phyloP scores from a whole-genome alignment of 495 filamentous ascomycete species.

The Aspergillus coremiiformis region DNA sequence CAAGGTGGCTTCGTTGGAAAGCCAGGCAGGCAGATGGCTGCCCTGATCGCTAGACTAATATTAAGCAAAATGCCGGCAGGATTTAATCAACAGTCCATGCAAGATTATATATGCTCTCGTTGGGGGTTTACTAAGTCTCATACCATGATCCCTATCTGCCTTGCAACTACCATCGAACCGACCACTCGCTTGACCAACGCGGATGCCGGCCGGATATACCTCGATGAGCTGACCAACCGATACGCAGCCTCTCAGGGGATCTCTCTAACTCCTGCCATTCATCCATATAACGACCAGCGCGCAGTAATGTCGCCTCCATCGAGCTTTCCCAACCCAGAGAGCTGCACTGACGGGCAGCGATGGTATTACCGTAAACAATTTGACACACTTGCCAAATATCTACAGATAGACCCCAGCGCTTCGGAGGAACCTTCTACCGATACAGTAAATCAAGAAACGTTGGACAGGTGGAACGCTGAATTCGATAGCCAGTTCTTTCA shows the following conservation, averaged over 20 bases:
- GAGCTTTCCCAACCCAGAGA: slow-evolving; percentile 90
- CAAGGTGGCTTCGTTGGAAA: slow-evolving; percentile 93
- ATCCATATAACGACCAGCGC: not conserved
- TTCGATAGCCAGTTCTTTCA: slow-evolving; percentile 91
- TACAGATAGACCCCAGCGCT: slow-evolving; percentile 74
- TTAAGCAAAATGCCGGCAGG: slow-evolving; percentile 99
- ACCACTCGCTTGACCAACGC: slow-evolving; percentile 73
- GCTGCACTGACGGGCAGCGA: slow-evolving; percentile 84
- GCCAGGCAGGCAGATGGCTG: slow-evolving; percentile 89
- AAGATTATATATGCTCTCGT: slow-evolving; percentile 84
- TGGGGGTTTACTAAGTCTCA: slow-evolving; percentile 91
- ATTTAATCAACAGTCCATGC: slow-evolving; percentile 88
- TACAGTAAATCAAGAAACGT: slow-evolving; percentile 78
- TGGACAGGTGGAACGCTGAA: slow-evolving; percentile 89
- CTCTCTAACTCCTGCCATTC: slow-evolving; percentile 49
- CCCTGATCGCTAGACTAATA: slow-evolving; percentile 83
- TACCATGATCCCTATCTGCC: slow-evolving; percentile 47
- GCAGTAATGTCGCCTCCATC: slow-evolving; percentile 60
- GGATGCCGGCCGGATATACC: slow-evolving; percentile 77
- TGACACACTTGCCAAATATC: slow-evolving; percentile 82
- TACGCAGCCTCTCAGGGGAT: slow-evolving; percentile 80
- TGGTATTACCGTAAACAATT: slow-evolving; percentile 92
- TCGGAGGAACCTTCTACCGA: not conserved
- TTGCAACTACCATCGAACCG: slow-evolving; percentile 90
- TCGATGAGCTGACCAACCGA: slow-evolving; percentile 77